Evolutionary conservation across 2,329 filamentous ascomycete species (phyloP), one percentile per base, ranked within the genome.

Genomic region (Stachybotrys chartarum): DNA sequence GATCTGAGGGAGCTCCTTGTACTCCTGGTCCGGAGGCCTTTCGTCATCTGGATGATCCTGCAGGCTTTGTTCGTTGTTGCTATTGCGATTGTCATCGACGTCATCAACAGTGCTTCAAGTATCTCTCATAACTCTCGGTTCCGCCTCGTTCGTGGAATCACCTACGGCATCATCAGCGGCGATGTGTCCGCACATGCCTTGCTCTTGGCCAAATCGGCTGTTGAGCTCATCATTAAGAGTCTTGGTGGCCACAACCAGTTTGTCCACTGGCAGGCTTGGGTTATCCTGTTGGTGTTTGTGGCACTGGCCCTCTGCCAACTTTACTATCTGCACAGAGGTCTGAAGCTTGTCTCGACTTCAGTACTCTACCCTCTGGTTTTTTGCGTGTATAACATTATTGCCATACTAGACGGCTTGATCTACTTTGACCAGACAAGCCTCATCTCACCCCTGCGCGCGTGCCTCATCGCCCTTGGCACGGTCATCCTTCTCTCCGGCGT

Each of bases 351-450:
- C 70, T 97, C 92, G 54, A 97, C 94, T 24, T 96, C 91, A 65
- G 88, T 97, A 58, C 80, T 99, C 62, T 99, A 99, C 72, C 94
- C 94, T 6, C 86, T 97, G 63, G 92, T 97, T 45, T 99, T 99
- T 73, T 99, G 94, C 79, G 85, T 97, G 60, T 99, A 97, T 80
- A 99, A 99, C 78, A 96, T 99, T 66, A 92, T 97, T 66, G 94
- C 94, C 61, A 99, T 99, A 63, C 78, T 97, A 62, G 94, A 99
- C 72, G 94, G 94, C 35, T 80, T 99, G 62, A 96, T 99, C 64
- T 99, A 97, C 73, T 99, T 97, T 75, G 82, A 88, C 64, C 94
- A 99, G 72, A 88, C 87, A 54, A 87, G 91, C 60, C 81, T 89
- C 55, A 84, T 99, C 59, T 85, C 86, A 16, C 79, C 84, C 1